Evolutionary conservation across 768 basidiomycete genomes (phyloP), one percentile per base, ranked within the genome.

Genomic region (Trametes punicea): DNA sequence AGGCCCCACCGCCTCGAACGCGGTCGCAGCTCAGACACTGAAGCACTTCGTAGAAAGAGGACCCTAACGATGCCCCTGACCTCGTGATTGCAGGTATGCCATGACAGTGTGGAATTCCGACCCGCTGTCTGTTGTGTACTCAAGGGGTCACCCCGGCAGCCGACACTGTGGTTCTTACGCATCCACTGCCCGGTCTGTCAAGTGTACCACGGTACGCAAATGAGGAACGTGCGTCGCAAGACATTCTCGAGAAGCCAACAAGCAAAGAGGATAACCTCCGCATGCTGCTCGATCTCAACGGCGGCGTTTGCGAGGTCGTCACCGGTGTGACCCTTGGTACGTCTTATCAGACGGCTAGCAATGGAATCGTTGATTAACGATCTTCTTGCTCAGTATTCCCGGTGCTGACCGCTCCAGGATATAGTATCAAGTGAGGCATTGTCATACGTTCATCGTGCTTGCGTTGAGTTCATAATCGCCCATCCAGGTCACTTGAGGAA

Each of bases 161-260:
- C 60, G 97, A 99, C 69, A 98, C 97, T 0, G 85, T 99, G 13
- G 93, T 98, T n/a, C 75, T 99, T 38, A 88, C 86, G 4, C 89
- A 88, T 62, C 78, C 81, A 0, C 76, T 81, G 47, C 83, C 87
- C 0, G 72, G 81, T 39, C 80, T 82, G 2, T 80, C 85, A 10
- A 78, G 80, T 49, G 70, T 70, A 1, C 78, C 83, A 8, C 46
- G 48, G 10, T 83, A 81, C 47, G 79, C 81, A 10, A 74, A 84
- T 11, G 70, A 81, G 8, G 79, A 81, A 2, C 69, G 74, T 23
- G 69, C 70, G 5, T 69, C 66, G 1, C 92, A 92, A 53, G 89
- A 93, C 47, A 75, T 98, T 6, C 74, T 98, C 1, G 97, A 99
- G 71, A 99, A 98, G 67, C 97, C 97, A 0, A 42, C 58, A 0